Base-by-base conservation (phyloP, 1,284 basidiomycete species). In the Apiotrichum brassicae region DNA sequence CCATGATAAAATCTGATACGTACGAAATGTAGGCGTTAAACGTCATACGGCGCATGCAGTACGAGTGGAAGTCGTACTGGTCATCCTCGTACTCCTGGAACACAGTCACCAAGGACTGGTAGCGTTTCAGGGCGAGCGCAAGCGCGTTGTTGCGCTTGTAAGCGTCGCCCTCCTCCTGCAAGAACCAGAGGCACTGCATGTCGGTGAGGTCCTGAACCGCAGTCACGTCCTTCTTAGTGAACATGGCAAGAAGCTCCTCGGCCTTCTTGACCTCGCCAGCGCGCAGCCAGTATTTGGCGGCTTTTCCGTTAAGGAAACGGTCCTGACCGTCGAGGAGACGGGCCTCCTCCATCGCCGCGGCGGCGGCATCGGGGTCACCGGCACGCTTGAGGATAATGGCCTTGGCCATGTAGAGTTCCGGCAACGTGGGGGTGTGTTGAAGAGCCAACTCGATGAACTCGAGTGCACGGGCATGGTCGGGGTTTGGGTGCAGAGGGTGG, bases 61-160 rank as follows among this genome's bases (percentile, higher is more conserved):
- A 99, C 7, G 85, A 84, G 71, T 99, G 95, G 78, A 98, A 99
- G 72, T 99, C 95, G 64, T 89, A 94, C 73, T 98, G 93, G 68
- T 98, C 95, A 60, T 97, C 91, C 64, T 93, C 88, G 58, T 90
- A 82, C 49, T 88, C 87, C 49, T 86, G 81, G 71, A 95, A 97
- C 14, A 85, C 77, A 83, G 89, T 62, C 6, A 40, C 33, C 13
- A 95, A 76, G 42, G 84, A 79, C 48, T 82, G 79, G 63, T 88
- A 94, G 61, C 85, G 83, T 76, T 97, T 97, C 63, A 98, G 76
- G 8, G 93, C 91, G 59, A 87, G 75, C 19, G 82, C 84, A n/a
- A 84, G 75, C 59, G 84, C 83, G 1, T 83, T 83, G 46, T 76
- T 76, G 4, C 81, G 79, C 51, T 77, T 74, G 57, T 87, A 82